These are phyloP conservation scores for Xerocomus nothofagi DNA, from an alignment of 1,284 basidiomycete species.

Conservation along the genomic window DNA sequence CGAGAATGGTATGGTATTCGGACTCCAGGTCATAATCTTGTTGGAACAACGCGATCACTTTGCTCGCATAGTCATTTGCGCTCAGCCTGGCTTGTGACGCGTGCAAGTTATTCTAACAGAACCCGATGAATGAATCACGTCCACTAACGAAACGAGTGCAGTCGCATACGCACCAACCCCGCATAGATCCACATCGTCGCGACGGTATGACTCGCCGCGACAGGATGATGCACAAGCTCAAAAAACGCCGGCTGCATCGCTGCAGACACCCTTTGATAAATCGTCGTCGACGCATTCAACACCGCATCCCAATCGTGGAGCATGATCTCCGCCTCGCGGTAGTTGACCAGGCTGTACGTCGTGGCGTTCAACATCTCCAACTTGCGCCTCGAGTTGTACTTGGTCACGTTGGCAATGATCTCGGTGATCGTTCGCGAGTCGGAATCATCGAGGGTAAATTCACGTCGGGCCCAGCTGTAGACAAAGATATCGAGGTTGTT, in stretches of 20 bases:
- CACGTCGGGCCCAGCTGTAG: neutral
- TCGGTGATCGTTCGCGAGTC: neutral
- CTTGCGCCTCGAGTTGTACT: neutral
- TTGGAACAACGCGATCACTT: neutral
- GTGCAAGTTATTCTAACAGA: neutral
- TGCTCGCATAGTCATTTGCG: neutral
- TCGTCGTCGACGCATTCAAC: neutral
- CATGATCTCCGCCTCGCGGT: constrained; percentile 27
- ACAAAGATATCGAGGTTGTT: neutral
- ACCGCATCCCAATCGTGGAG: neutral
- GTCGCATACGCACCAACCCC: neutral
- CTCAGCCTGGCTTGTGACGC: neutral
- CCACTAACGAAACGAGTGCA: neutral
- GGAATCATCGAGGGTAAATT: neutral
- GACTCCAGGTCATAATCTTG: neutral
- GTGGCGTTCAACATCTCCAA: constrained; percentile 1
- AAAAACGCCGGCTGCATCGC: neutral
- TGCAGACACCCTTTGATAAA: neutral
- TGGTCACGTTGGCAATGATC: neutral
- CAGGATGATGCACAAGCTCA: neutral
- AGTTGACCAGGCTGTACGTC: constrained; percentile 1
- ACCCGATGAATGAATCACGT: neutral
- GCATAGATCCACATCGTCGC: neutral
- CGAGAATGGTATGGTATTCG: neutral
- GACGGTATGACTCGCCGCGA: neutral